Percentiles rank a stretch among this genome's conserved stretches.
These are phyloP conservation scores for Podochytrium sp. DNA, from an alignment of 192 early-diverging fungal genomes.

Conservation along the genomic window DNA sequence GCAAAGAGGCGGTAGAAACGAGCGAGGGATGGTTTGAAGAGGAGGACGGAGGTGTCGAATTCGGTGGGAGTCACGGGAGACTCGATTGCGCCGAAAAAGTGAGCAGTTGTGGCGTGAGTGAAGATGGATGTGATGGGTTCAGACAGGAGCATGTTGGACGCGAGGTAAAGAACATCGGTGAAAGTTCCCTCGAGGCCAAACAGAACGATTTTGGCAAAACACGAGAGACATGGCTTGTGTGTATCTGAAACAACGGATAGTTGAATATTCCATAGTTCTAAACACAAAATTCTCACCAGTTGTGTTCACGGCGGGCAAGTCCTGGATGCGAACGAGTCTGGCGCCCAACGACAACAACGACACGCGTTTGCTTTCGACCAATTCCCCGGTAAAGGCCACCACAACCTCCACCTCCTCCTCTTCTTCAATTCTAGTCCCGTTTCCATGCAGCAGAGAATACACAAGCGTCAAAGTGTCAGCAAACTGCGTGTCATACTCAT, in stretches of 20 bases:
- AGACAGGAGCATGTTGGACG: background rate
- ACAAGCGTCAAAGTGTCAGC: background rate
- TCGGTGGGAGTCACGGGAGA: background rate
- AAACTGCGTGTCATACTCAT: background rate
- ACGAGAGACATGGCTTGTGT: background rate
- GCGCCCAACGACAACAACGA: background rate
- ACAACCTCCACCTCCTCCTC: background rate
- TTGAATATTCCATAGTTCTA: background rate
- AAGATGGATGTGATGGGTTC: background rate
- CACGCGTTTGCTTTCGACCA: background rate
- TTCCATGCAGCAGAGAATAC: background rate
- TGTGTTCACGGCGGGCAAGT: background rate
- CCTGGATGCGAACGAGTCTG: background rate
- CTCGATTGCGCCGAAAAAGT: background rate
- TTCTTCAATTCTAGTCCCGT: background rate
- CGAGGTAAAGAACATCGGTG: background rate
- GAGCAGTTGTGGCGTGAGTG: background rate
- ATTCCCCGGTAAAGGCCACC: slow-evolving; percentile 2
- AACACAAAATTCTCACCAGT: too few species aligned
- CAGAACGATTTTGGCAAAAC: background rate
- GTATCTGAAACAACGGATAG: background rate
- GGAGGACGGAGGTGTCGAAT: background rate
- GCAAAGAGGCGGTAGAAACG: background rate
- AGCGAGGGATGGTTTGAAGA: background rate
- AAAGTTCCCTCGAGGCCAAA: background rate